Evolutionary conservation across 1,284 basidiomycete species (phyloP).

Genomic region (Leucoagaricus sp.): DNA sequence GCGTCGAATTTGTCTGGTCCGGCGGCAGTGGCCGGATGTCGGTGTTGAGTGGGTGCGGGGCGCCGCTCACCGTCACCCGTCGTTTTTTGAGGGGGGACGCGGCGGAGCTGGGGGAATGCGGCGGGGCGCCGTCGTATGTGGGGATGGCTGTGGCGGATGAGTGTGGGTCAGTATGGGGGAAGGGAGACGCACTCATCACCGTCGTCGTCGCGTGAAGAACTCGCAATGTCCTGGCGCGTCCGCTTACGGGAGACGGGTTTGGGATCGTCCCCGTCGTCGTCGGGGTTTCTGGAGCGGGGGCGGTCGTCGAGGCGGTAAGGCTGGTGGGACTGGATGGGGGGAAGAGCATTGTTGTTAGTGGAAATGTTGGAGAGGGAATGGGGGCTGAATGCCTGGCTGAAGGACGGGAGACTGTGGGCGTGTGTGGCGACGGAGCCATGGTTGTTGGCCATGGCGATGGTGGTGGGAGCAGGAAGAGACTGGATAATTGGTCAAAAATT

Average conservation of each 20-base stretch:
- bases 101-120: slow-evolving; percentile 40
- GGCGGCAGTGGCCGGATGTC: slow-evolving; percentile 44
- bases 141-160: slow-evolving; percentile 24
- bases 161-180: slow-evolving; percentile 17
- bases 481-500: slow-evolving; percentile 17
- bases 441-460: slow-evolving; percentile 40
- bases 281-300: slow-evolving; percentile 35
- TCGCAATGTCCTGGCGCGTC: slow-evolving; percentile 39
- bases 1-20: slow-evolving; percentile 50
- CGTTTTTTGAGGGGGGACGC: slow-evolving; percentile 68
- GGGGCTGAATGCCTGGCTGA: slow-evolving; percentile 67
- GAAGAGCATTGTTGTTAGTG: slow-evolving; percentile 51
- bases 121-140: slow-evolving; percentile 31
- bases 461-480: slow-evolving; percentile 16
- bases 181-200: slow-evolving; percentile 41
- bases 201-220: slow-evolving; percentile 35
- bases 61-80: slow-evolving; percentile 66
- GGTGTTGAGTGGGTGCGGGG: slow-evolving; percentile 54
- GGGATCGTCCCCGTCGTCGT: slow-evolving; percentile 28
- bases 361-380: slow-evolving; percentile 51
- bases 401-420: slow-evolving; percentile 69
- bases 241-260: slow-evolving; percentile 44
- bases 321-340: slow-evolving; percentile 59
- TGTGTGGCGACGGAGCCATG: slow-evolving; percentile 36
- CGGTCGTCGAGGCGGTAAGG: slow-evolving; percentile 22